Evolutionary conservation across 2,329 filamentous ascomycete genomes (phyloP).

Genomic region (Rhexocercosporidium sp.): DNA sequence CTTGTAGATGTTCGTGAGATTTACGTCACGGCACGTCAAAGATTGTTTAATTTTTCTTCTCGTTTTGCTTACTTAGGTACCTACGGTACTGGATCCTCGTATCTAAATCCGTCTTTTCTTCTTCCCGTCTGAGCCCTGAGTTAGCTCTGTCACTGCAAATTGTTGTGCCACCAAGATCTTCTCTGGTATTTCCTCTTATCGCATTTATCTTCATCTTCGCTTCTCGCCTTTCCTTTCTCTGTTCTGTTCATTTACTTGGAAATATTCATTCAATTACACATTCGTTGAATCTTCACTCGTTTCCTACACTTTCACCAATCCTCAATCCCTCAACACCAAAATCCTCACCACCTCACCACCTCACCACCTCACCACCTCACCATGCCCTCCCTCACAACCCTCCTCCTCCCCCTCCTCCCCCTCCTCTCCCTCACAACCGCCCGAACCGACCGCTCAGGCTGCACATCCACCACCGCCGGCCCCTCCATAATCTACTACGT

Average conservation of each 20-base stretch:
- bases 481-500: conserved; percentile 20
- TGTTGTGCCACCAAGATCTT: neutral
- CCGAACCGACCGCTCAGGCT: neutral
- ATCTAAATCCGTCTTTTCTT: neutral
- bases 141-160: neutral
- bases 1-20: too few species aligned
- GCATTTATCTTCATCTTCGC: neutral
- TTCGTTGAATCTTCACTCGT: neutral
- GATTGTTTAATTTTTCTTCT: too few species aligned
- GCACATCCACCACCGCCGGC: neutral
- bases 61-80: too few species aligned
- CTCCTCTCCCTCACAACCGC: neutral
- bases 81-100: too few species aligned
- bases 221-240: neutral
- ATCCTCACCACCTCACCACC: neutral
- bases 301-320: neutral
- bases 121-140: neutral
- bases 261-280: neutral
- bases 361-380: neutral
- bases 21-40: too few species aligned
- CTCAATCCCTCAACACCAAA: neutral
- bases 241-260: neutral
- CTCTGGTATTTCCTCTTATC: neutral
- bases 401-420: neutral
- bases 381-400: neutral